Evolutionary conservation across 495 filamentous ascomycete species (phyloP).

Genomic region (Xylaria telfairii): DNA sequence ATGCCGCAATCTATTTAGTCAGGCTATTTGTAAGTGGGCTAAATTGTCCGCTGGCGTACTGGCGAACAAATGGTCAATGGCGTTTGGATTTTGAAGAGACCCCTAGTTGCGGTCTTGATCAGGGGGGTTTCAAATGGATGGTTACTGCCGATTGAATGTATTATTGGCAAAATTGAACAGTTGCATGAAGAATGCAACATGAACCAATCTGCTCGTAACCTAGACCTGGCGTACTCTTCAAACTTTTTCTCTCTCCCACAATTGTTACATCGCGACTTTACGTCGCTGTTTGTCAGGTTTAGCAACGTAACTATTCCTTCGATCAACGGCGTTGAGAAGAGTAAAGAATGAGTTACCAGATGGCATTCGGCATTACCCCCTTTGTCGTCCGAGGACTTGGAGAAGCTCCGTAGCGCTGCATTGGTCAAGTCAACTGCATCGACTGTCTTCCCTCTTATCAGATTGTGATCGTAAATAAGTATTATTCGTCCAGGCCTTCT

Average conservation of each 20-base stretch:
- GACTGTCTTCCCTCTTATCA: conserved; percentile 3
- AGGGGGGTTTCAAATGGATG: neutral
- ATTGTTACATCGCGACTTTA: neutral
- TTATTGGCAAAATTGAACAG: neutral
- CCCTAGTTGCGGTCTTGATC: neutral
- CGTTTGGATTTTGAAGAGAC: neutral
- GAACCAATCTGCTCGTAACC: neutral
- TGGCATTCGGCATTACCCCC: conserved; percentile 23
- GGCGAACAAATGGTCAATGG: neutral
- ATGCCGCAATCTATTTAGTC: neutral
- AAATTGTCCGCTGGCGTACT: neutral
- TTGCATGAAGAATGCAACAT: neutral
- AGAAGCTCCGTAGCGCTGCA: conserved; percentile 14
- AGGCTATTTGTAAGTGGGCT: neutral
- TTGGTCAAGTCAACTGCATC: neutral
- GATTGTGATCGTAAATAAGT: neutral
- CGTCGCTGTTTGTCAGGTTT: neutral
- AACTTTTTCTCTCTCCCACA: neutral
- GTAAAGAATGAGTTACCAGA: neutral
- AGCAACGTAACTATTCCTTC: neutral
- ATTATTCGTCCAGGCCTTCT: neutral
- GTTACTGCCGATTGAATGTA: neutral
- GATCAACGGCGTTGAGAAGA: neutral
- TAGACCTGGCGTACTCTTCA: neutral
- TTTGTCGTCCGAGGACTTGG: conserved; percentile 21